Conservation (phyloP, 768 basidiomycete species). For the Mycena galericulata region DNA sequence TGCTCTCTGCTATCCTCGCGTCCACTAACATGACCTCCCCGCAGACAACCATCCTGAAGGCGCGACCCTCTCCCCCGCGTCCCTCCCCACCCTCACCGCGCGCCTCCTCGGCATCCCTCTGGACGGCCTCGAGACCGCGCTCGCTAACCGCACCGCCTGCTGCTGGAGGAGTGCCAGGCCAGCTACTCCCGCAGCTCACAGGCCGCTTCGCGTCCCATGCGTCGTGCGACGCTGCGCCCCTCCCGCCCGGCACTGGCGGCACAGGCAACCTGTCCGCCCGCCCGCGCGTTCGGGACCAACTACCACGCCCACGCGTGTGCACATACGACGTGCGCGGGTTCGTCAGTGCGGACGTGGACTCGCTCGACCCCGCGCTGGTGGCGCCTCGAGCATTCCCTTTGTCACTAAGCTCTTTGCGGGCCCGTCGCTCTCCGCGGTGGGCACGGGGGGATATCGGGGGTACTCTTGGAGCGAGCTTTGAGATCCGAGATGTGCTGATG, state of each 20-base stretch:
- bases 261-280: slow-evolving; percentile 54
- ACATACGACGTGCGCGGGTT: slow-evolving; percentile 80
- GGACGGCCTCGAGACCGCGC: slow-evolving; percentile 83
- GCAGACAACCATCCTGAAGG: slow-evolving; percentile 67
- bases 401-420: slow-evolving; percentile 87
- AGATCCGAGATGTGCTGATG: slow-evolving; percentile 92
- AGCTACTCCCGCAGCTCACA: slow-evolving; percentile 76
- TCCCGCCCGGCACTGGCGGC: slow-evolving; percentile 55
- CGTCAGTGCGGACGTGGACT: slow-evolving; percentile 79
- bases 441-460: no score
- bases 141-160: slow-evolving; percentile 89
- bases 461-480: slow-evolving; percentile 92
- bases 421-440: slow-evolving; percentile 84
- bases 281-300: slow-evolving; percentile 79
- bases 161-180: slow-evolving; percentile 82
- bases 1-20: slow-evolving; percentile 80
- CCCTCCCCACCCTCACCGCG: slow-evolving; percentile 79
- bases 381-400: slow-evolving; percentile 77
- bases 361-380: slow-evolving; percentile 87
- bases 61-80: slow-evolving; percentile 67
- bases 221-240: slow-evolving; percentile 71
- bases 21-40: slow-evolving; percentile 82
- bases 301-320: slow-evolving; percentile 83
- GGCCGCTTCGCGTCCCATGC: slow-evolving; percentile 79
- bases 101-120: slow-evolving; percentile 78